These are phyloP conservation scores for Miscanthus sacchariflorus DNA, from an alignment of 202 grass and related monocot genomes.

Conservation along the genomic window DNA sequence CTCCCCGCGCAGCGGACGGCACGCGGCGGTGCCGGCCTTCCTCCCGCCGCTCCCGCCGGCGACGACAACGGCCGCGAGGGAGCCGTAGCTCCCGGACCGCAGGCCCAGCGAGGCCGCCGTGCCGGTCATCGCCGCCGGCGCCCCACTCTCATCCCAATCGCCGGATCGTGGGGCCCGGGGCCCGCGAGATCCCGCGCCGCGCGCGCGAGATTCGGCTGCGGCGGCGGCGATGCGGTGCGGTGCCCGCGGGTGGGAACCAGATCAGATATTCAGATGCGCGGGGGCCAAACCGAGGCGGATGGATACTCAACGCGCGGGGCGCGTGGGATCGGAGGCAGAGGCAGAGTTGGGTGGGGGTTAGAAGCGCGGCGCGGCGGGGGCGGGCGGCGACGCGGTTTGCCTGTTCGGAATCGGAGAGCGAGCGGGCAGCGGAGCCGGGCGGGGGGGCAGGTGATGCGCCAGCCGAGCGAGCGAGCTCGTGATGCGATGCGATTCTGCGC, in stretches of 20 bases:
- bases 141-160: conserved; percentile 51
- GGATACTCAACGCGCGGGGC: background rate
- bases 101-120: conserved; percentile 64
- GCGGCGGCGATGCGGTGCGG: background rate
- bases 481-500: conserved; percentile 28
- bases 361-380: conserved; percentile 31
- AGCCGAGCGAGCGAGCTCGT: conserved; percentile 31
- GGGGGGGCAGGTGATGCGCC: conserved; percentile 31
- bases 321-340: background rate
- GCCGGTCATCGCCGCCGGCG: conserved; percentile 59
- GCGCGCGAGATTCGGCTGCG: background rate
- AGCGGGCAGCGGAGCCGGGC: background rate
- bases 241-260: background rate
- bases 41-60: conserved; percentile 6
- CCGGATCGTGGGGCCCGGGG: conserved; percentile 18
- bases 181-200: conserved; percentile 20
- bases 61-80: conserved; percentile 25
- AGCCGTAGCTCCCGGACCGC: conserved; percentile 68
- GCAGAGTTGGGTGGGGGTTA: conserved; percentile 46
- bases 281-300: background rate
- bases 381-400: conserved; percentile 36
- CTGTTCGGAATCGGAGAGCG: conserved; percentile 18
- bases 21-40: background rate
- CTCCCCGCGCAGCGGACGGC: conserved; percentile 54
- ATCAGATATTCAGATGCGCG: background rate